Evolutionary conservation across 2,329 filamentous ascomycete species (phyloP), one percentile per base, ranked within the genome.

Genomic region (Ophiocordyceps sinensis): DNA sequence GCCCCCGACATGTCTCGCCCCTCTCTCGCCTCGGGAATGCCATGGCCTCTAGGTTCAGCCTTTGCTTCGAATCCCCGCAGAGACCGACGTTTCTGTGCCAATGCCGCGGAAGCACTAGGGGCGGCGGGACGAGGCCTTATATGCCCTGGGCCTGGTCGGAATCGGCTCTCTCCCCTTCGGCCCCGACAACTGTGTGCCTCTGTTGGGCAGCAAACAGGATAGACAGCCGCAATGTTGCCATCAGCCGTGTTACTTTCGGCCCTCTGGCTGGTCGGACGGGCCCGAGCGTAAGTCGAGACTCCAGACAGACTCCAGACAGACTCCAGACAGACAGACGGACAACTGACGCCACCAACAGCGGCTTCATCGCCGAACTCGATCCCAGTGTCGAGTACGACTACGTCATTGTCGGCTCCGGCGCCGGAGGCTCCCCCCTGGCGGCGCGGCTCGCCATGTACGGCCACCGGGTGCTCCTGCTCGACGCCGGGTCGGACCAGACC

Each of bases 391-490:
- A 35, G n/a, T 59, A 58, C 49, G 75, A 79, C 49, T 80, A 77
- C 60, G 66, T 79, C 23, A 65, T 79, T 15, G 73, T 79, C 13
- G 76, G 76, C 14, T 74, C 71, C n/a, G 75, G 75, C 3, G 65
- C 75, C 3, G 75, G 75, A 28, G 75, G 75, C 44, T 72, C 69
- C 11, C 73, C 75, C 21, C 51, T 79, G 6, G 73, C 75, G 3
- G 68, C 70, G 8, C 66, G 74, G 32, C 65, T 79, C 19, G 76
- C 75, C 8, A 57, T 73, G 28, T 73, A 71, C 17, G 76, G 75
- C 34, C 67, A 72, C 60, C 73, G 67, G 48, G 73, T 72, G 3
- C 66, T 79, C 8, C 63, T 79, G 10, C 67, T 80, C 39, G 76
- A 79, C 47, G 75, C 75, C 7, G 75, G 75, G 38, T 70, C 75